phyloP scores from a whole-genome alignment of 257 asterid species.

The Lycium barbarum region DNA sequence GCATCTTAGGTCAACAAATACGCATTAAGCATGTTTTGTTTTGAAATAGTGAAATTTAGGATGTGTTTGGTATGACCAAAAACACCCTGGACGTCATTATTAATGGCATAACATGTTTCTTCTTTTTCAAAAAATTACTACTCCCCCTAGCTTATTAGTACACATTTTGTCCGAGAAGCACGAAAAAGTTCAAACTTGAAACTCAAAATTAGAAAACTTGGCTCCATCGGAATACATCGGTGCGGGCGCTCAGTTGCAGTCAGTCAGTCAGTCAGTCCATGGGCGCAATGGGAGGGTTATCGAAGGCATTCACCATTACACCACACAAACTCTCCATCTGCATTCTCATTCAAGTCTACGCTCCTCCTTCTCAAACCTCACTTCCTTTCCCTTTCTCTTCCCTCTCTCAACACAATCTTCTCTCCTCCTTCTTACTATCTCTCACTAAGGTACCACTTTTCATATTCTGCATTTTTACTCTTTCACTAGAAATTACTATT shows the following conservation, averaged over 20 bases:
- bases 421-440: conserved; percentile 70
- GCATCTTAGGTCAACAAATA: too few species aligned
- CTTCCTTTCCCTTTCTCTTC: conserved; percentile 89
- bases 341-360: conserved; percentile 72
- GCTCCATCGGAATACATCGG: conserved; percentile 7
- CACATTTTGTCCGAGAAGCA: background rate
- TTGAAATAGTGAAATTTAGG: too few species aligned
- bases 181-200: conserved; percentile 15
- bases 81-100: too few species aligned
- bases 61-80: too few species aligned
- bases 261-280: background rate
- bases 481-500: background rate
- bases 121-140: too few species aligned
- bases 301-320: conserved; percentile 71
- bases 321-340: conserved; percentile 92
- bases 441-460: conserved; percentile 66
- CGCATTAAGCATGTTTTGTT: too few species aligned
- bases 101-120: too few species aligned
- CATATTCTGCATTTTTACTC: too few species aligned
- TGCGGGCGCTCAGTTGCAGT: background rate
- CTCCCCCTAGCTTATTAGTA: too few species aligned
- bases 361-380: conserved; percentile 81
- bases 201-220: background rate
- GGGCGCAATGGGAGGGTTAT: conserved; percentile 48
- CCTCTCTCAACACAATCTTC: conserved; percentile 81